Evolutionary conservation across 352 stramenopile genomes (phyloP).

Genomic region (Globisporangium cylindrosporum): DNA sequence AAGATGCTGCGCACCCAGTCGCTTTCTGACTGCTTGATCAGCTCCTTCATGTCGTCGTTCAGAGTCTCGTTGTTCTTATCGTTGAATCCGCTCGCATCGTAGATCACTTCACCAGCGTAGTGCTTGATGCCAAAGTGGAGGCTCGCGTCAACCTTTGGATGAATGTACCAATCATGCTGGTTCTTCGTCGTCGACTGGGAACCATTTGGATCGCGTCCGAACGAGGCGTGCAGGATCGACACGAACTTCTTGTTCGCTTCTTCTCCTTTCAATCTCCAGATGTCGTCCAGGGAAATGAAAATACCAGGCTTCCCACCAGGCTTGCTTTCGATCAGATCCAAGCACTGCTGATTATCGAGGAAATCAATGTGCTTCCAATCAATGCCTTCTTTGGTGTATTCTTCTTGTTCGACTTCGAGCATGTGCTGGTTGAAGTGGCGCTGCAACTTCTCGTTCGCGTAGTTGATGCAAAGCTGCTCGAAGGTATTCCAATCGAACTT

Average conservation of each 20-base stretch:
- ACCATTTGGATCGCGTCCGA: constrained; percentile 64
- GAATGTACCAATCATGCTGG: constrained; percentile 86
- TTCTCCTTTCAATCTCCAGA: constrained; percentile 92
- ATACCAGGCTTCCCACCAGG: constrained; percentile 89
- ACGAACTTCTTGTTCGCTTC: constrained; percentile 92
- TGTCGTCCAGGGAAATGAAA: constrained; percentile 95
- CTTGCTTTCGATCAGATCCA: constrained; percentile 94
- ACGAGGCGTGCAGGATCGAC: constrained; percentile 80
- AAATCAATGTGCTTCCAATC: constrained; percentile 93
- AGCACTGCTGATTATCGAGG: constrained; percentile 91
- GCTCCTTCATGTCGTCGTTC: constrained; percentile 92
- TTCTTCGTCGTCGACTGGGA: constrained; percentile 53
- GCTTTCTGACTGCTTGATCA: constrained; percentile 84
- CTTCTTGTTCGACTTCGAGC: constrained; percentile 95
- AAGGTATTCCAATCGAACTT: constrained; percentile 95
- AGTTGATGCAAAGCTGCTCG: constrained; percentile 97
- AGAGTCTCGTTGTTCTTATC: constrained; percentile 99
- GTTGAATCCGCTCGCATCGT: constrained; percentile 96
- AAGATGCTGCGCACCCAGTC: constrained; percentile 86
- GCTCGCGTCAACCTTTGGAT: constrained; percentile 89
- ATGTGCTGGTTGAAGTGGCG: constrained; percentile 95
- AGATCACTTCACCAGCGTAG: constrained; percentile 94
- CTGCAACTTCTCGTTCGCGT: constrained; percentile 95
- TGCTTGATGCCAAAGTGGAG: constrained; percentile 89
- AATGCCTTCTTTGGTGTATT: constrained; percentile 97